Conservation (phyloP, 371 early-diverging fungal species). For the Mortierella sp. region DNA sequence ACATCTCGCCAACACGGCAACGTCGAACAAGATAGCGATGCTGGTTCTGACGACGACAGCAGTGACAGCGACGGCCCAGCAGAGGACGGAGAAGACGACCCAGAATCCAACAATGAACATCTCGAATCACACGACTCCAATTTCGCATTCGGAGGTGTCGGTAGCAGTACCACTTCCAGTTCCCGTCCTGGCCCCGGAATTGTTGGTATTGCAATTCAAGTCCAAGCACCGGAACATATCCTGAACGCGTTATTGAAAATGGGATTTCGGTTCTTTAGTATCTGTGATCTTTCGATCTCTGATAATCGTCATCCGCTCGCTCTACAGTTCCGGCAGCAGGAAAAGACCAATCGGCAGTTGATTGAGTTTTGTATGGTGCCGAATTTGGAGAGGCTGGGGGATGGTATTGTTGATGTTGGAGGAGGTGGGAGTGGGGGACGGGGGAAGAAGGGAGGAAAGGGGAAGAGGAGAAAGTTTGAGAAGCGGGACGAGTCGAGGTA, state of each 20-base stretch:
- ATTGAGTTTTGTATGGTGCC: constrained; percentile 58
- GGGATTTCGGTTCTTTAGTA: constrained; percentile 54
- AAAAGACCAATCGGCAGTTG: constrained; percentile 40
- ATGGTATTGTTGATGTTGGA: neutral
- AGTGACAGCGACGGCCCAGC: neutral
- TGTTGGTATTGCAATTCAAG: constrained; percentile 53
- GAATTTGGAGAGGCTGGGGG: constrained; percentile 6
- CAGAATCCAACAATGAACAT: constrained; percentile 4
- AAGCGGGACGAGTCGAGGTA: constrained; percentile 5
- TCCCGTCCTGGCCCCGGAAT: constrained; percentile 55
- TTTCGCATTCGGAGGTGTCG: constrained; percentile 53
- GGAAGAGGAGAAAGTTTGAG: neutral
- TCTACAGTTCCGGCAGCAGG: constrained; percentile 48
- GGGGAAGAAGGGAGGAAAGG: neutral
- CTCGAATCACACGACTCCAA: constrained; percentile 38
- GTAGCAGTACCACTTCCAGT: constrained; percentile 52
- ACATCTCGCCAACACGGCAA: neutral
- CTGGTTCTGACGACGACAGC: neutral
- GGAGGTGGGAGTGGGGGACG: neutral
- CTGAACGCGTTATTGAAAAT: constrained; percentile 34
- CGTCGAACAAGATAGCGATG: neutral
- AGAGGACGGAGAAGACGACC: neutral
- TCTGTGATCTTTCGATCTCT: constrained; percentile 52
- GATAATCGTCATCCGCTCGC: constrained; percentile 45
- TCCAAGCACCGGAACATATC: constrained; percentile 47